Evolutionary conservation across 2,329 filamentous ascomycete species (phyloP), one percentile per base, ranked within the genome.

Genomic region (Diaporthe aspalathi): DNA sequence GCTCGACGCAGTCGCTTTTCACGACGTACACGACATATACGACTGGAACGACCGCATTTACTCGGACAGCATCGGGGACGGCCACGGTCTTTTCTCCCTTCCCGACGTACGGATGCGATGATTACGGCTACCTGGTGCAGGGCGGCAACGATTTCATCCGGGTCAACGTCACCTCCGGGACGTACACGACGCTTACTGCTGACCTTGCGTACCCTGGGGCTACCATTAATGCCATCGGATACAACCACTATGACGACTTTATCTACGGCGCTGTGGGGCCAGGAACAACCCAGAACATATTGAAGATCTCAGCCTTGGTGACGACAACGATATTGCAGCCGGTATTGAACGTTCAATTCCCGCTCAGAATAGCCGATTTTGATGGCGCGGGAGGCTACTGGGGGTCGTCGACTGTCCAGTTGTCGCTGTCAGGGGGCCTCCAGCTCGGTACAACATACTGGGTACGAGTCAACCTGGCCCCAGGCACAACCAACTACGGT

Each of bases 261-360:
- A 65, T 65, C 16, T 65, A 65, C n/a, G 60, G 60, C 14, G 60
- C 45, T n/a, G 45, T 50, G 11, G 60, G 60, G 22, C 43, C 60
- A 29, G 16, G n/a, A 32, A 49, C 27, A 5, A 49, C 60, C 5
- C 27, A 63, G 5, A 63, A 49, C 22, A 63, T 63, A 35, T 2
- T 63, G 1, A 43, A 49, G 27, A 63, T 63, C 16, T 63, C 60
- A 2, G 24, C 43, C 6, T 6, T 45, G 11, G 24, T 12, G 6
- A 22, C 60, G 20, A 35, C 43, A 17, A 20, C n/a, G 27, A 49
- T 49, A 20, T 32, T 63, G 11, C 27, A 32, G 12, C 60, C 60
- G 43, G 60, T 27, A 8, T 35, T 63, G 20, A 49, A 11, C 12
- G 24, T 63, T 20, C 60, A 43, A 24, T 63, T 49, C 24, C 43